Conservation (phyloP, 768 basidiomycete species). For the Austroboletus festivus region DNA sequence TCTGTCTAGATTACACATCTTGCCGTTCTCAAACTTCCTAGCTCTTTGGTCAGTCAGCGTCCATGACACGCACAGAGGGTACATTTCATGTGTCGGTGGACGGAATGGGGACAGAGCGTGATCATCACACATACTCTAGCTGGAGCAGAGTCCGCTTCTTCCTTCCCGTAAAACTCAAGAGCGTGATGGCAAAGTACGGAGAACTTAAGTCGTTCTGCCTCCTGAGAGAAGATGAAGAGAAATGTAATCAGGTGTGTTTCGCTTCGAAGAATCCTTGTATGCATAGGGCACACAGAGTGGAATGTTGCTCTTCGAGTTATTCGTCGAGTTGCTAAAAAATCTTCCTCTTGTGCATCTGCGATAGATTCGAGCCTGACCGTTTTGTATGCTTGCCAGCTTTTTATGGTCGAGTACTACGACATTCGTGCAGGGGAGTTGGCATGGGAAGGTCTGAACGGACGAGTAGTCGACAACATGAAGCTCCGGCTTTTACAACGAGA, state of each 20-base stretch:
- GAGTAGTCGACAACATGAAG: conserved; percentile 49
- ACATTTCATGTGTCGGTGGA: conserved; percentile 48
- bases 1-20: conserved; percentile 4
- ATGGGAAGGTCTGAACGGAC: conserved; percentile 46
- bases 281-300: conserved; percentile 1
- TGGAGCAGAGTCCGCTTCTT: conserved; percentile 26
- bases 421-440: conserved; percentile 55
- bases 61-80: conserved; percentile 52
- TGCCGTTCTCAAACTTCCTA: conserved; percentile 24
- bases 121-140: conserved; percentile 20
- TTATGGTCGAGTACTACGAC: conserved; percentile 68
- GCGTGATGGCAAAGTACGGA: conserved; percentile 28
- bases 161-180: conserved; percentile 29
- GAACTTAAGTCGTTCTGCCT: conserved; percentile 30
- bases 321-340: conserved; percentile 1
- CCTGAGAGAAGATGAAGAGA: conserved; percentile 25
- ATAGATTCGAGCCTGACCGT: conserved; percentile 14
- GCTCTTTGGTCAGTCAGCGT: conserved; percentile 49
- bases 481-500: conserved; percentile 43
- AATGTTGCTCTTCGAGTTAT: conserved; percentile 6
- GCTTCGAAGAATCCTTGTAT: not conserved
- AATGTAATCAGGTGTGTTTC: conserved; percentile 28
- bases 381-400: conserved; percentile 34
- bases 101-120: conserved; percentile 17
- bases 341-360: conserved; percentile 1